Evolutionary conservation across 2,329 filamentous ascomycete species (phyloP), one percentile per base, ranked within the genome.

Genomic region (Claviceps purpurea): DNA sequence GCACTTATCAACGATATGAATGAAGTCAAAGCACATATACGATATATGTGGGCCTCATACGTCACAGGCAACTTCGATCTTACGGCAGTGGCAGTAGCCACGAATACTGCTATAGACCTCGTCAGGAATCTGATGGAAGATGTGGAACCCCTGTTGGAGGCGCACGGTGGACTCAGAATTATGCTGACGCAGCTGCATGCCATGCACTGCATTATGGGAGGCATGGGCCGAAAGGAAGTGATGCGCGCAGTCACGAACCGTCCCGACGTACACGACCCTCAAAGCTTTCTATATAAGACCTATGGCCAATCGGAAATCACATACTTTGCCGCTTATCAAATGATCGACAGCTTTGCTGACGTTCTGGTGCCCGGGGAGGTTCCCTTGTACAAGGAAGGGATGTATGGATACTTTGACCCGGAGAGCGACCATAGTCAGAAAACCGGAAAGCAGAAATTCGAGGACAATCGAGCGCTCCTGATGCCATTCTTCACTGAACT

Each of bases 51-150:
- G 68, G 50, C 50, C 2, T 58, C 58, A 38, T 64, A 65, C 4
- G 37, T 18, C 2, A 39, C 7, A 18, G 49, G 49, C 11, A 16
- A 18, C 10, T 58, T 66, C 7, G 65, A 70, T 30, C 53, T 70
- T 2, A 57, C 58, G 4, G 60, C 64, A 5, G 63, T 62, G 1
- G 64, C 68, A n/a, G 52, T 71, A 20, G 61, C 66, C 0, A 68
- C 68, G 11, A 66, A 70, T 42, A 68, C 67, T 1, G 67, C 64
- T 13, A 59, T 68, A 14, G 59, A 62, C 6, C 58, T 72, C 1
- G 66, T 63, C 1, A 59, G 62, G 2, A 56, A 59, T 30, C 53
- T 69, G 49, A 66, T 64, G 38, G 60, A 66, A 0, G 62, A 66
- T 1, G 58, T 65, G 1, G 7, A 49, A 0, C 62, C 62, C 1